Percentiles rank a stretch among this genome's conserved stretches.
These are phyloP conservation scores for Populus davidiana DNA, from an alignment of 345 rosid genomes.

Conservation along the genomic window DNA sequence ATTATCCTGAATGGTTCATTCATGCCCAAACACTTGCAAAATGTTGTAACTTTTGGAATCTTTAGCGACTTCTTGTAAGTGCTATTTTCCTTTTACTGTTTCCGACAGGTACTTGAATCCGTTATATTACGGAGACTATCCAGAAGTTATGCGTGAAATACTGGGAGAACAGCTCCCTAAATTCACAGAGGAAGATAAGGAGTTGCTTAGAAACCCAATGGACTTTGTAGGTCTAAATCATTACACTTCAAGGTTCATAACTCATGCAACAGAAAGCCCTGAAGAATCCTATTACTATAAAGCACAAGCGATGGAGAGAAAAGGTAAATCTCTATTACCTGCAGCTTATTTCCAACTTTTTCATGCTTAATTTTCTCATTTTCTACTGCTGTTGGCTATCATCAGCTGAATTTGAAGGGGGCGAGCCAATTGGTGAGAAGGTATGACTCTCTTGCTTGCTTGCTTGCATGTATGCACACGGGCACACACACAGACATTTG, in stretches of 20 bases:
- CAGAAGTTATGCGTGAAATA: slow-evolving; percentile 59
- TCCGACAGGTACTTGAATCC: slow-evolving; percentile 71
- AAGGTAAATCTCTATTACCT: slow-evolving; percentile 39
- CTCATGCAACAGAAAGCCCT: slow-evolving; percentile 41
- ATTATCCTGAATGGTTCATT: not conserved
- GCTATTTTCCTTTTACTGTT: not conserved
- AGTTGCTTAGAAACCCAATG: slow-evolving; percentile 51
- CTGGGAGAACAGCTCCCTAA: slow-evolving; percentile 67
- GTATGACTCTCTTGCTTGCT: slow-evolving; percentile 29
- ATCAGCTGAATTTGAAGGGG: slow-evolving; percentile 71
- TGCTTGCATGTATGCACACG: not conserved
- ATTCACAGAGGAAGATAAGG: slow-evolving; percentile 66
- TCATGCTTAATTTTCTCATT: not conserved
- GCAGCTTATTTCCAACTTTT: not conserved
- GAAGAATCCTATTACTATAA: slow-evolving; percentile 52
- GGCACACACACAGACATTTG: not conserved
- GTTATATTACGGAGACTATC: slow-evolving; percentile 76
- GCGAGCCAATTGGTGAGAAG: slow-evolving; percentile 76
- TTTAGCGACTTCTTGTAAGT: not conserved
- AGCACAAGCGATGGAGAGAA: slow-evolving; percentile 60
- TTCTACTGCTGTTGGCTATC: slow-evolving; percentile 11
- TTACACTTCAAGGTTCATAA: slow-evolving; percentile 74
- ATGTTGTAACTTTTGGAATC: not conserved
- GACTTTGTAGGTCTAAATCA: slow-evolving; percentile 90
- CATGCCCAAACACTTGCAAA: not conserved